These are phyloP conservation scores for Corinectria fuckeliana DNA, from an alignment of 2,329 filamentous ascomycete genomes.

Conservation along the genomic window DNA sequence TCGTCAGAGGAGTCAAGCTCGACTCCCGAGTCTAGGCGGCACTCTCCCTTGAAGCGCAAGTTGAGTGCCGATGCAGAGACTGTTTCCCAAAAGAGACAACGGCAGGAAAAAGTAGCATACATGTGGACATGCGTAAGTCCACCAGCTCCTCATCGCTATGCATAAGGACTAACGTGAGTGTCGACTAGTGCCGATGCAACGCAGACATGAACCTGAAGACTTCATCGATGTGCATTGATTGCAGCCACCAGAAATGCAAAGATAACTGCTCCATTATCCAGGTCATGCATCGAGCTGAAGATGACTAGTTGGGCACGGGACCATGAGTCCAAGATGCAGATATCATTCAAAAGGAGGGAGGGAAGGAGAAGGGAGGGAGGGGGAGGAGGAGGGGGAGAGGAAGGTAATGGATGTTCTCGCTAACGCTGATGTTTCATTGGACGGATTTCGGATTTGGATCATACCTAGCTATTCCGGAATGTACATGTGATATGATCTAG, in stretches of 20 bases:
- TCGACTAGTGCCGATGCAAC: slow-evolving; percentile 30
- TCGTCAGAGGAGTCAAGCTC: slow-evolving; percentile 8
- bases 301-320: not conserved
- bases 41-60: slow-evolving; percentile 13
- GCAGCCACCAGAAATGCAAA: slow-evolving; percentile 7
- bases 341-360: not conserved
- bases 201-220: slow-evolving; percentile 19
- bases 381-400: too few species aligned
- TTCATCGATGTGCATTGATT: slow-evolving; percentile 2
- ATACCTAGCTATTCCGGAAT: too few species aligned
- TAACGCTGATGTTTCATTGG: not conserved
- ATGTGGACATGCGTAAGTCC: slow-evolving; percentile 44
- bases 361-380: not conserved
- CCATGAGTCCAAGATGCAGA: not conserved
- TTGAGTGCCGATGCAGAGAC: not conserved
- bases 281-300: not conserved
- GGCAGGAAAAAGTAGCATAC: slow-evolving; percentile 23
- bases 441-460: not conserved
- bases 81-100: slow-evolving; percentile 15
- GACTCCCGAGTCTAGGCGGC: slow-evolving; percentile 6
- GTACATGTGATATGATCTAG: slow-evolving; percentile 2
- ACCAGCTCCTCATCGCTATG: not conserved
- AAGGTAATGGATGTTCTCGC: not conserved
- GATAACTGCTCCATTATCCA: not conserved
- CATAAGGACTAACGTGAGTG: slow-evolving; percentile 10